phyloP scores from a whole-genome alignment of 768 basidiomycete genomes.

The Hygrocybe coccinea region DNA sequence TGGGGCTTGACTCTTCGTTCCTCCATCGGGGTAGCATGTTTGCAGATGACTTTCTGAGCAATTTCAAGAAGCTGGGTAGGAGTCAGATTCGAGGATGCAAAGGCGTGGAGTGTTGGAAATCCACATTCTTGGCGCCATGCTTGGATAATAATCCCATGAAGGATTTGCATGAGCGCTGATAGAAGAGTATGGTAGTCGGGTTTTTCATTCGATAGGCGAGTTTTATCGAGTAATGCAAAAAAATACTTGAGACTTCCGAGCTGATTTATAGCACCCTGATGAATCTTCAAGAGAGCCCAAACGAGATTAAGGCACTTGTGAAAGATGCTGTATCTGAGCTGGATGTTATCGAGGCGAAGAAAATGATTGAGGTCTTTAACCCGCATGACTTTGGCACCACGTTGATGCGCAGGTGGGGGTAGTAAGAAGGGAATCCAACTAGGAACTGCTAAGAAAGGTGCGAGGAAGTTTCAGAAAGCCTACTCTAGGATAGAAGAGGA shows the following conservation, averaged over 20 bases:
- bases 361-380: conserved; percentile 20
- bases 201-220: conserved; percentile 25
- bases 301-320: conserved; percentile 33
- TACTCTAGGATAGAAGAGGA: no score
- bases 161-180: conserved; percentile 26
- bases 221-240: conserved; percentile 30
- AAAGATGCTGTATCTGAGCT: conserved; percentile 28
- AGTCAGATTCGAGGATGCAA: conserved; percentile 25
- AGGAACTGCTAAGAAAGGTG: no score
- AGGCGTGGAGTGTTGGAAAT: conserved; percentile 6
- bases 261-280: conserved; percentile 23
- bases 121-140: conserved; percentile 27
- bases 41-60: conserved; percentile 18
- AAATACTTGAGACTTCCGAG: conserved; percentile 27
- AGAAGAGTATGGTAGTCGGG: conserved; percentile 34
- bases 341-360: conserved; percentile 19
- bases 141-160: conserved; percentile 30
- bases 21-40: conserved; percentile 20
- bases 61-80: conserved; percentile 14
- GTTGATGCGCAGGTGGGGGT: no score
- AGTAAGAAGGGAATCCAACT: no score
- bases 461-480: no score
- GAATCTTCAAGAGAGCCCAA: conserved; percentile 25
- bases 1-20: neutral
- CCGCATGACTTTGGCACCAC: conserved; percentile 14